These are phyloP conservation scores for Colletotrichum tofieldiae DNA, from an alignment of 2,329 filamentous ascomycete species.

Conservation along the genomic window DNA sequence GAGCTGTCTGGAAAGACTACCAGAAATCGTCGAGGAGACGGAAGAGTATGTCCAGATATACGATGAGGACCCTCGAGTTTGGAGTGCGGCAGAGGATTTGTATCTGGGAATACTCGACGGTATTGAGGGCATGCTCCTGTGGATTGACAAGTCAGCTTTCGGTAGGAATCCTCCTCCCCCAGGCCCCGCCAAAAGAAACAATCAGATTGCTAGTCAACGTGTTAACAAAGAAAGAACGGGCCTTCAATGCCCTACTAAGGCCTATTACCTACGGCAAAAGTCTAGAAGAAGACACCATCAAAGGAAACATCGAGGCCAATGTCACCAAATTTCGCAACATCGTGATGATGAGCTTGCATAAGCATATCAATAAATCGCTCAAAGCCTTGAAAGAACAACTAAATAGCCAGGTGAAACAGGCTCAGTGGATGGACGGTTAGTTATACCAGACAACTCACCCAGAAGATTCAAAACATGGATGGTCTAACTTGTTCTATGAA, in stretches of 20 bases:
- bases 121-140: constrained; percentile 19
- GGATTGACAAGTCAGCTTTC: constrained; percentile 28
- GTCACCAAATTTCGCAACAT: constrained; percentile 6
- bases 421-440: constrained; percentile 18
- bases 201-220: not conserved
- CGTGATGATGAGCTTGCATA: not conserved
- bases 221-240: not conserved
- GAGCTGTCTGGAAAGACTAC: constrained; percentile 6
- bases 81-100: constrained; percentile 18
- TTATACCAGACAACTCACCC: not conserved
- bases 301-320: constrained; percentile 18
- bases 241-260: constrained; percentile 9
- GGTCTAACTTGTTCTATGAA: not conserved
- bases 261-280: constrained; percentile 8
- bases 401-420: not conserved
- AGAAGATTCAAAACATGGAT: no score
- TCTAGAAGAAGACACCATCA: constrained; percentile 21
- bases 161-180: not conserved
- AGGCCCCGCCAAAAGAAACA: no score
- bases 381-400: not conserved
- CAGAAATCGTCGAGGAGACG: constrained; percentile 3
- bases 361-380: not conserved
- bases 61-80: constrained; percentile 16
- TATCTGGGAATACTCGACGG: constrained; percentile 28
- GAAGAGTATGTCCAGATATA: constrained; percentile 20